Percentiles rank a stretch among this genome's conserved stretches.
Conservation (phyloP, 1,139 yeast species). For the Saccharomyces hybrid region DNA sequence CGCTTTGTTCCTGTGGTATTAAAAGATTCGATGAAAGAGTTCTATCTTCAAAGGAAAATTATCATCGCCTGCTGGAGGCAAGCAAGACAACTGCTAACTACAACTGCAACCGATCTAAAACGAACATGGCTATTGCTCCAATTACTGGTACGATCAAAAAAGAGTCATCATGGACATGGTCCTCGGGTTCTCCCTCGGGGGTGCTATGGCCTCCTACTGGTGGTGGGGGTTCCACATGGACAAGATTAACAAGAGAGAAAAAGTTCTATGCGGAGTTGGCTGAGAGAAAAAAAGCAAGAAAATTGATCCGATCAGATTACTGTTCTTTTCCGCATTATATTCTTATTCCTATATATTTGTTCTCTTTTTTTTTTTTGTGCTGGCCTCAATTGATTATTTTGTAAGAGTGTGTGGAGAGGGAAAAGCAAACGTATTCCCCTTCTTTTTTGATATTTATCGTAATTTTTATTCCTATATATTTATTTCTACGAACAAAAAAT, state of each 20-base stretch:
- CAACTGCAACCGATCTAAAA: conserved; percentile 2
- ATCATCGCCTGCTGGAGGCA: background rate
- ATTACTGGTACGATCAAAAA: conserved; percentile 77
- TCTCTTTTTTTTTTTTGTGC: background rate
- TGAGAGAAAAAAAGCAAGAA: conserved; percentile 58
- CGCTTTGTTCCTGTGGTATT: conserved; percentile 1
- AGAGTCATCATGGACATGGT: conserved; percentile 74
- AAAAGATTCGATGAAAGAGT: background rate
- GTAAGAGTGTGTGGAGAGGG: background rate
- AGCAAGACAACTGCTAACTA: background rate
- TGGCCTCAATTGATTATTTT: conserved; percentile 4
- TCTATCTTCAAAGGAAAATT: background rate
- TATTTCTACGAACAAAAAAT: background rate
- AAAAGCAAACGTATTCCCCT: background rate
- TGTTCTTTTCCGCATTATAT: conserved; percentile 1
- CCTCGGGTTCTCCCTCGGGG: conserved; percentile 52
- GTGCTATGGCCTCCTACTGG: conserved; percentile 52
- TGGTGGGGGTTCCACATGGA: conserved; percentile 76
- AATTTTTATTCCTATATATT: background rate
- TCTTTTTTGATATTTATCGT: background rate
- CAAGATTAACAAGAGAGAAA: conserved; percentile 65
- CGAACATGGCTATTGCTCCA: conserved; percentile 64
- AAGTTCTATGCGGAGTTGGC: conserved; percentile 71
- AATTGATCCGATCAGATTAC: conserved; percentile 6
- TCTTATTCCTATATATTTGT: background rate